Conservation (phyloP, 352 stramenopile species). For the Globisporangium radiosum region DNA sequence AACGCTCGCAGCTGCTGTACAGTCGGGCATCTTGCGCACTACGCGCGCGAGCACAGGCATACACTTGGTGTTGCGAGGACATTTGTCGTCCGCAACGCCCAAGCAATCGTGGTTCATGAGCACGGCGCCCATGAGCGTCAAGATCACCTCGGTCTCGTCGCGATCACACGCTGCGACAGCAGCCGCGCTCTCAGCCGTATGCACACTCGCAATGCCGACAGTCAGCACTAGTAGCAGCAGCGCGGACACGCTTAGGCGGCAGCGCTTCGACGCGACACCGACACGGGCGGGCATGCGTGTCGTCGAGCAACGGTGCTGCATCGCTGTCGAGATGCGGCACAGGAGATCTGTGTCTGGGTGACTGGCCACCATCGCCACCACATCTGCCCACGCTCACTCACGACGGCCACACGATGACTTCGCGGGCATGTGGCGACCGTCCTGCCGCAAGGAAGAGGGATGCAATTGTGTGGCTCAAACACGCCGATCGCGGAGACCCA, state of each 20-base stretch:
- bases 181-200: not conserved
- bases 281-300: too few species aligned
- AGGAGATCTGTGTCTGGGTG: too few species aligned
- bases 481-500: not conserved
- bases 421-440: too few species aligned
- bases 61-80: not conserved
- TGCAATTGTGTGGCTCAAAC: not conserved
- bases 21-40: slow-evolving; percentile 10
- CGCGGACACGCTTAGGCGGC: too few species aligned
- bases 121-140: slow-evolving; percentile 5
- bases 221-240: not conserved
- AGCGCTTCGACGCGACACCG: not conserved
- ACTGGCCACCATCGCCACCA: not conserved
- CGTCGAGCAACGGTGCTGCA: too few species aligned
- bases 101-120: slow-evolving; percentile 5
- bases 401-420: not conserved
- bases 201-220: not conserved
- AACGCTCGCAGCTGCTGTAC: not conserved
- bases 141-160: slow-evolving; percentile 5
- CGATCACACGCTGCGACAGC: not conserved
- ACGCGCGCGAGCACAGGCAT: not conserved
- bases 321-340: too few species aligned
- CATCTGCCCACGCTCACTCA: not conserved
- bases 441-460: not conserved
- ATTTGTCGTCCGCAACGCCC: slow-evolving; percentile 8